Base-by-base conservation (phyloP, 1,284 basidiomycete genomes). In the Chondrostereum purpureum region DNA sequence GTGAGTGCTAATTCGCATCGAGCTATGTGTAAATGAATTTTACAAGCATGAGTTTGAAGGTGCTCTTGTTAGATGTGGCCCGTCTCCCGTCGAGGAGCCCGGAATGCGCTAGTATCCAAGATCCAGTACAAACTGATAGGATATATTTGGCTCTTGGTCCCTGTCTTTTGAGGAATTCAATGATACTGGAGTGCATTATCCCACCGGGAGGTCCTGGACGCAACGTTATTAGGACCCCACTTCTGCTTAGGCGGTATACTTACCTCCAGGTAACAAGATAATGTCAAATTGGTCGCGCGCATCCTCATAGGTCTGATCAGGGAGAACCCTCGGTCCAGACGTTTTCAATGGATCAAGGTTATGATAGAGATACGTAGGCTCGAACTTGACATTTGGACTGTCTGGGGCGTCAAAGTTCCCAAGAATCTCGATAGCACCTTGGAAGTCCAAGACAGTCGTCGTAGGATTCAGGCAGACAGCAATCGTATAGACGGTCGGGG, bases 361-460 rank as follows among this genome's bases (percentile, higher is more conserved):
- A 36, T 57, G 52, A 8, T 53, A 55, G 36, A 58, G 44, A 43
- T 53, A 58, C 21, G 50, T 52, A 8, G 51, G 40, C 3, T 17
- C 19, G 17, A 14, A 18, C 3, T 23, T 17, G n/a, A 19, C 19
- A 10, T 41, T 16, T 5, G 53, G 48, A 39, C 53, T 54, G 27
- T 58, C 52, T 31, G 27, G 27, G 27, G 8, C 27, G 2, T n/a
- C 39, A 11, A 65, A 41, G 16, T 56, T 53, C 33, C 58, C 57
- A 17, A 65, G 49, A 5, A 65, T 43, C 37, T 64, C 61, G n/a
- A 62, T 45, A 5, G 61, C 57, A 3, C 62, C 62, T 52, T 62
- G 59, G 42, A 55, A 64, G 45, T 64, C 62, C 21, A 58, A 53
- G 12, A 50, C 50, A 16, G 58, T 58, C 14, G 60, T 56, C n/a